Percentiles rank a stretch among this genome's conserved stretches.
phyloP scores from a whole-genome alignment of 805 yeast species.

The Pichia deserticola region DNA sequence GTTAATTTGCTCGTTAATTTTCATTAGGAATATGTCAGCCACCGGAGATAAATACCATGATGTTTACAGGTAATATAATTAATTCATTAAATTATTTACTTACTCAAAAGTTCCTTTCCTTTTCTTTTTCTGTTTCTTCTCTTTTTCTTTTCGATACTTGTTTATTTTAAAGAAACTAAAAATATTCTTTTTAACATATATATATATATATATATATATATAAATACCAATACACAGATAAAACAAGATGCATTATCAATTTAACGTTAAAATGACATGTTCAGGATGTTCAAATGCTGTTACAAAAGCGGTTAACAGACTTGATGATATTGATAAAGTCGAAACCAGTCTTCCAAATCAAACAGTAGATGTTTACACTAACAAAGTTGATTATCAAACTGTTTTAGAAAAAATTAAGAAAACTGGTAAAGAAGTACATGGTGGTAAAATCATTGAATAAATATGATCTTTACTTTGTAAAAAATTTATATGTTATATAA shows the following conservation, averaged over 20 bases:
- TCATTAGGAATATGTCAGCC: no score
- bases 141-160: no score
- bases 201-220: no score
- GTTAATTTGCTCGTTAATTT: no score
- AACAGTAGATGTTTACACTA: constrained; percentile 62
- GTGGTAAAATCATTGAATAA: constrained; percentile 50
- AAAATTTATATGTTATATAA: background rate
- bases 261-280: constrained; percentile 80
- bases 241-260: constrained; percentile 55
- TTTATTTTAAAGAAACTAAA: no score
- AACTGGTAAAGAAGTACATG: constrained; percentile 79
- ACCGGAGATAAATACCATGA: no score
- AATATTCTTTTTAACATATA: no score
- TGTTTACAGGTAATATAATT: no score
- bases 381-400: constrained; percentile 55
- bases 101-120: background rate
- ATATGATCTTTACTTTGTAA: background rate
- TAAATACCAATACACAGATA: no score
- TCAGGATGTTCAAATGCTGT: constrained; percentile 86
- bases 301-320: constrained; percentile 59
- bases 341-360: constrained; percentile 76
- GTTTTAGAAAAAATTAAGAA: constrained; percentile 77
- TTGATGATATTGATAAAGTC: constrained; percentile 66
- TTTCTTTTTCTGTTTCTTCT: background rate
- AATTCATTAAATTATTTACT: no score